Base-by-base conservation (phyloP, 768 basidiomycete genomes). In the Pleurotus sapidus region DNA sequence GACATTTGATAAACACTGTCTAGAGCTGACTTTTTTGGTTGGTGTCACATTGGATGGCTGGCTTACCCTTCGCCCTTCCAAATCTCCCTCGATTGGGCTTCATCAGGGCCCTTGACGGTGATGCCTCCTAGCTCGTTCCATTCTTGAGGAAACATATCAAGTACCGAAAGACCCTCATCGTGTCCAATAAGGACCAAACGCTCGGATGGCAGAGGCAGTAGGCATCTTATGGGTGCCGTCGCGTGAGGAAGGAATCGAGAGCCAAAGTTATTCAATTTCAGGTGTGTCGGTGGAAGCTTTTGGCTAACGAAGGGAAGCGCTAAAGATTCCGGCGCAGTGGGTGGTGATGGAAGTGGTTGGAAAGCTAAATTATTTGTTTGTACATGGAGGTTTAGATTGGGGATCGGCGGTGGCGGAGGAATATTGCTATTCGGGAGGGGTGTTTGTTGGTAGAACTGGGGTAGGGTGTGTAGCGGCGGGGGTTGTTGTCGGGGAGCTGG, bases 181-280 rank as follows among this genome's bases (percentile, higher is more conserved):
- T 89, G 88, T 3, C 92, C 92, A 24, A 94, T 81, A 11, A 94
- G 80, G n/a, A 94, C 56, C 39, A 90, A 68, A 51, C 78, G 77
- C 60, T 89, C 83, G 17, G 79, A 79, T 39, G 83, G 73, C 18
- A 94, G 65, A 6, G 92, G 90, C 30, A 94, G 77, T 9, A 93
- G 68, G 68, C 88, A 88, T 56, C 85, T 83, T 59, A 94, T 93
- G 30, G 81, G 89, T 0, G 82, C 77, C 2, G 82, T 88, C 14
- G 91, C 74, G 64, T 94, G 92, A 9, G 92, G 91, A 34, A 94
- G 75, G 67, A 94, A 94, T 14, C 91, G 82, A 17, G 91, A 93
- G 18, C 92, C 92, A 66, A 94, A 93, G 42, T 89, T 82, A 63
- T 87, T 86, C 49, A 93, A 69, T 60, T 80, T 80, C 18, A 92